phyloP scores from a whole-genome alignment of 2,329 filamentous ascomycete species.

The Botrytis sinoallii region DNA sequence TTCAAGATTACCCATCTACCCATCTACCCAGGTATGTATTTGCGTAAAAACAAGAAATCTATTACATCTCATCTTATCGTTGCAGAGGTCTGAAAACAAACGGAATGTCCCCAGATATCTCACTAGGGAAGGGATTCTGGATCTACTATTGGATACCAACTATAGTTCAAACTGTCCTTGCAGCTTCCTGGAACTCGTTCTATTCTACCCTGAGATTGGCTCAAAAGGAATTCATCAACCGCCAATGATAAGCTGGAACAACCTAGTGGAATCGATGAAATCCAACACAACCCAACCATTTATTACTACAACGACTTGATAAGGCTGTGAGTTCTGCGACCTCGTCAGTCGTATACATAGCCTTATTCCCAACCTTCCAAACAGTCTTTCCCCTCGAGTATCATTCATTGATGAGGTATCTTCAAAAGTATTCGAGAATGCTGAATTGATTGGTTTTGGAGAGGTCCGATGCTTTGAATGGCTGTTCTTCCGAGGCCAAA shows the following conservation, averaged over 20 bases:
- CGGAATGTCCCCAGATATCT: neutral
- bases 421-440: neutral
- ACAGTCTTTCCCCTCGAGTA: neutral
- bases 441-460: constrained; percentile 9
- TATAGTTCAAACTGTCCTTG: constrained; percentile 22
- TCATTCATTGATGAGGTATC: neutral
- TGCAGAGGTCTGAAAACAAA: neutral
- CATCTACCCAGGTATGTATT: too few relatives aligned
- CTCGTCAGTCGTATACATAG: constrained; percentile 21
- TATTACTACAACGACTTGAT: constrained; percentile 20
- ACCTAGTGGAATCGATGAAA: constrained; percentile 5
- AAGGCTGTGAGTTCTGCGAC: constrained; percentile 27
- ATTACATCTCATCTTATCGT: neutral
- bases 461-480: neutral
- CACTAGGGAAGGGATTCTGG: constrained; percentile 20
- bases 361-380: constrained; percentile 21
- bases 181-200: neutral
- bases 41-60: neutral
- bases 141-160: constrained; percentile 20
- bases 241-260: constrained; percentile 24
- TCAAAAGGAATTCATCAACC: neutral
- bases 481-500: constrained; percentile 15
- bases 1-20: neutral
- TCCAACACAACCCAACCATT: constrained; percentile 23
- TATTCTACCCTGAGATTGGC: constrained; percentile 21